Evolutionary conservation across 1,139 yeast genomes (phyloP).

Genomic region (Debaryomycetaceae sp.): DNA sequence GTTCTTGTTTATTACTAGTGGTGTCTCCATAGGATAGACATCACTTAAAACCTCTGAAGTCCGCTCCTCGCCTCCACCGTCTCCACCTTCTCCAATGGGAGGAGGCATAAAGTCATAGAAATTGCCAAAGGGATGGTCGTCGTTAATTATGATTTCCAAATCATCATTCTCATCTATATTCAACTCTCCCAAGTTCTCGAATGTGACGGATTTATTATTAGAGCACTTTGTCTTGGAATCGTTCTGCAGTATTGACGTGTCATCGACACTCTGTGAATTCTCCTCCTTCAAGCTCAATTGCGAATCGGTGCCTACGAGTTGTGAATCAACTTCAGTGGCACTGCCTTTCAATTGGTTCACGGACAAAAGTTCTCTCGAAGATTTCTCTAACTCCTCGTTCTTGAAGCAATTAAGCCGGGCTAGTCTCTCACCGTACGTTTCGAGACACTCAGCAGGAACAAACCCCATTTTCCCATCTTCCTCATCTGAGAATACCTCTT

Average conservation of each 20-base stretch:
- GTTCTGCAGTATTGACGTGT: conserved; percentile 8
- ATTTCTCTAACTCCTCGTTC: conserved; percentile 69
- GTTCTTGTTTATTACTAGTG: conserved; percentile 34
- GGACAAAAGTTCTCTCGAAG: conserved; percentile 10
- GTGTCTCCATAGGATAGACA: conserved; percentile 34
- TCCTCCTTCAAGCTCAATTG: neutral
- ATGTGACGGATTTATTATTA: conserved; percentile 33
- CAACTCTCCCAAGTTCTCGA: conserved; percentile 34
- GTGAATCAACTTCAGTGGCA: neutral
- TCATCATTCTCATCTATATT: conserved; percentile 19
- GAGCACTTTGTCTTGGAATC: neutral
- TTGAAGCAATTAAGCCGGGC: conserved; percentile 92
- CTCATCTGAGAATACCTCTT: conserved; percentile 26
- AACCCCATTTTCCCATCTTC: conserved; percentile 77
- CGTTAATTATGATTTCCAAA: conserved; percentile 7
- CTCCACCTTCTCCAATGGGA: conserved; percentile 1
- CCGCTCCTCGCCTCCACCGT: conserved; percentile 20
- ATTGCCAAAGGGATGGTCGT: conserved; percentile 3
- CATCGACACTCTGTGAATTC: neutral
- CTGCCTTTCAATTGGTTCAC: neutral
- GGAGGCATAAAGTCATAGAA: conserved; percentile 5
- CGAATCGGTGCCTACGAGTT: neutral
- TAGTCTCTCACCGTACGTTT: conserved; percentile 84
- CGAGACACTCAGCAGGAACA: conserved; percentile 94
- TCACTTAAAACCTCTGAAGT: conserved; percentile 44